Conservation (phyloP, 495 filamentous ascomycete genomes). For the Alectoria sarmentosa region DNA sequence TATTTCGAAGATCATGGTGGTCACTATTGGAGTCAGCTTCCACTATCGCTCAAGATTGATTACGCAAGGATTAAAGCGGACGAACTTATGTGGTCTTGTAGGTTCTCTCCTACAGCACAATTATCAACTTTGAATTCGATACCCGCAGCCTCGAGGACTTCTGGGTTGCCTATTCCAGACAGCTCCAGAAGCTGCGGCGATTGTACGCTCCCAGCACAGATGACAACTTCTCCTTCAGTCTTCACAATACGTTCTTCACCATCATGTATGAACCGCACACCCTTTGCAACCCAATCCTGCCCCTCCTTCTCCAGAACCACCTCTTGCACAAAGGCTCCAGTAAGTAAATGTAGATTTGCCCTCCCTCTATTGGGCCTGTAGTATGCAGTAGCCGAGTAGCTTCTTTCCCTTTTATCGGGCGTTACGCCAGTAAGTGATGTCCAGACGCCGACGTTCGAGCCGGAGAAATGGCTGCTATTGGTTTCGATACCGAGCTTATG, state of each 20-base stretch:
- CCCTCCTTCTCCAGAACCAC: constrained; percentile 26
- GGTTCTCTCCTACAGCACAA: constrained; percentile 47
- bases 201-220: constrained; percentile 46
- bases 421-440: constrained; percentile 37
- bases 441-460: constrained; percentile 41
- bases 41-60: neutral
- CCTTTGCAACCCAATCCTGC: constrained; percentile 31
- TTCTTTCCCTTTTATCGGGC: constrained; percentile 41
- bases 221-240: constrained; percentile 42
- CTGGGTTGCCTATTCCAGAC: constrained; percentile 42
- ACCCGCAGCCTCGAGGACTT: constrained; percentile 36
- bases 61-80: neutral
- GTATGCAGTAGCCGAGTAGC: constrained; percentile 42
- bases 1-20: constrained; percentile 41
- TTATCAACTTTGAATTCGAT: constrained; percentile 40
- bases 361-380: constrained; percentile 36
- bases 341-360: constrained; percentile 42
- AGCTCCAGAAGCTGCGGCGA: constrained; percentile 49
- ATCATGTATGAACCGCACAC: constrained; percentile 30
- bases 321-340: constrained; percentile 40
- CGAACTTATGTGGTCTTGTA: constrained; percentile 50
- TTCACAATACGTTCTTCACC: constrained; percentile 25
- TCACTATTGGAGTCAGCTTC: constrained; percentile 30
- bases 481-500: constrained; percentile 36
- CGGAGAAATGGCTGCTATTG: constrained; percentile 35